Percentiles rank a stretch among this genome's conserved stretches.
phyloP scores from a whole-genome alignment of 2,329 filamentous ascomycete genomes.

The Colletotrichum spinosum region DNA sequence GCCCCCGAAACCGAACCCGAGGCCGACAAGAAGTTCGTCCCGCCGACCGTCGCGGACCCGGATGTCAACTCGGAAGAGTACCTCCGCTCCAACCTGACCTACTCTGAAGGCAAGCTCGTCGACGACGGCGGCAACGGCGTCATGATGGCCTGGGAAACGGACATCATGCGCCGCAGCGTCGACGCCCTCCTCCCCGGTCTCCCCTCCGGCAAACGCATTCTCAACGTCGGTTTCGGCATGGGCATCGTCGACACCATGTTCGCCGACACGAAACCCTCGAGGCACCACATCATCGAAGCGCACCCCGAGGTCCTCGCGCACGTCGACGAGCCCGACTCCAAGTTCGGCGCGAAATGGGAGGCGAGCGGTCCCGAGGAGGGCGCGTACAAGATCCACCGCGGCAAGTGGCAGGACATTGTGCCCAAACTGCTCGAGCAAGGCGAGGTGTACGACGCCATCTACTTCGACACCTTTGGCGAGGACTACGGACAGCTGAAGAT shows the following conservation, averaged over 20 bases:
- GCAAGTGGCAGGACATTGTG: constrained; percentile 85
- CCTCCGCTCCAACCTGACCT: constrained; percentile 74
- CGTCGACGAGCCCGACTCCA: constrained; percentile 61
- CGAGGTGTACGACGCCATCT: constrained; percentile 85
- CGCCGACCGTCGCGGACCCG: constrained; percentile 51
- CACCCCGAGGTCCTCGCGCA: constrained; percentile 81
- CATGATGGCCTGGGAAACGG: constrained; percentile 94
- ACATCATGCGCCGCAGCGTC: constrained; percentile 85
- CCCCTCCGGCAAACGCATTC: constrained; percentile 70
- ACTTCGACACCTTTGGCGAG: constrained; percentile 98
- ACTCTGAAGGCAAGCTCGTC: constrained; percentile 74
- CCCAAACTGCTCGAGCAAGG: constrained; percentile 75
- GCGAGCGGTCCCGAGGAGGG: constrained; percentile 67
- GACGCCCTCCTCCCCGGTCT: constrained; percentile 65
- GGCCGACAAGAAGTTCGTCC: constrained; percentile 48
- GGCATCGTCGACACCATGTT: constrained; percentile 87
- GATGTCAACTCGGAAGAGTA: constrained; percentile 75
- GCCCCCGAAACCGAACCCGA: constrained; percentile 16
- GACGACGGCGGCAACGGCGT: constrained; percentile 84
- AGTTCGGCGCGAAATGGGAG: constrained; percentile 69
- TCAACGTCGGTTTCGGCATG: constrained; percentile 93
- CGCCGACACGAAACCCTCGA: constrained; percentile 71
- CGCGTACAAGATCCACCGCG: constrained; percentile 78
- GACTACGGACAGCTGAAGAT: constrained; percentile 86
- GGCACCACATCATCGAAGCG: constrained; percentile 88